Conservation (phyloP, 768 basidiomycete species). For the Leccinum incarnatum region DNA sequence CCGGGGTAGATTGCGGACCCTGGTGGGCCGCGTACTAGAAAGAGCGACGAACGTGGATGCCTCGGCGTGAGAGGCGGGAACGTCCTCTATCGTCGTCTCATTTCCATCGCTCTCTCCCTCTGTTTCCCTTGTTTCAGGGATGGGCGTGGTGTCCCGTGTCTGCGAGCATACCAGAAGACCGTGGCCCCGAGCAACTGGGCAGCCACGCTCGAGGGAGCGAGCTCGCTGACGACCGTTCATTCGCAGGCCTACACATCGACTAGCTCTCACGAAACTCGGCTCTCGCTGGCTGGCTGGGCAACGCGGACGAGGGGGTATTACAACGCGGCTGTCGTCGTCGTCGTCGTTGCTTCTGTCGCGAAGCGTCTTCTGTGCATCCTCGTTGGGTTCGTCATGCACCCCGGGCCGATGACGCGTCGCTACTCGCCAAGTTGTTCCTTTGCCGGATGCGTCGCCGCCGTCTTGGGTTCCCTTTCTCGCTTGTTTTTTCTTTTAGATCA, state of each 20-base stretch:
- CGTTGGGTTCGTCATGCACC: not conserved
- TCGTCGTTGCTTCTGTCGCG: not conserved
- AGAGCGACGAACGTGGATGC: constrained; percentile 2
- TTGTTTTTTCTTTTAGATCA: not conserved
- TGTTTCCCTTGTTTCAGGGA: not conserved
- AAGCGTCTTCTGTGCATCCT: not conserved
- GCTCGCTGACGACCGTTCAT: not conserved
- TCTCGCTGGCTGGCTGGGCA: not conserved
- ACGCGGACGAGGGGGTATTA: not conserved
- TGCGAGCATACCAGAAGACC: constrained; percentile 4
- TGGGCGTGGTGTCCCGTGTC: not conserved
- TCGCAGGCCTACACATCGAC: not conserved
- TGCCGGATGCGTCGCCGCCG: not conserved
- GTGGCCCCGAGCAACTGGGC: not conserved
- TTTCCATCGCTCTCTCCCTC: not conserved
- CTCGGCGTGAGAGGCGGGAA: constrained; percentile 6
- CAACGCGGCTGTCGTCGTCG: not conserved
- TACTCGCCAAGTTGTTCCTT: not conserved
- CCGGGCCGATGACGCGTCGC: not conserved
- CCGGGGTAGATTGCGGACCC: constrained; percentile 15
- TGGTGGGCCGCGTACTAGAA: constrained; percentile 3
- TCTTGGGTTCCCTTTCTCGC: not conserved
- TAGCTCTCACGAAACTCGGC: constrained; percentile 8
- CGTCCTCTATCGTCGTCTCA: not conserved
- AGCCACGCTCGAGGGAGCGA: not conserved